Base-by-base conservation (phyloP, 805 yeast genomes). In the Candida verbasci region DNA sequence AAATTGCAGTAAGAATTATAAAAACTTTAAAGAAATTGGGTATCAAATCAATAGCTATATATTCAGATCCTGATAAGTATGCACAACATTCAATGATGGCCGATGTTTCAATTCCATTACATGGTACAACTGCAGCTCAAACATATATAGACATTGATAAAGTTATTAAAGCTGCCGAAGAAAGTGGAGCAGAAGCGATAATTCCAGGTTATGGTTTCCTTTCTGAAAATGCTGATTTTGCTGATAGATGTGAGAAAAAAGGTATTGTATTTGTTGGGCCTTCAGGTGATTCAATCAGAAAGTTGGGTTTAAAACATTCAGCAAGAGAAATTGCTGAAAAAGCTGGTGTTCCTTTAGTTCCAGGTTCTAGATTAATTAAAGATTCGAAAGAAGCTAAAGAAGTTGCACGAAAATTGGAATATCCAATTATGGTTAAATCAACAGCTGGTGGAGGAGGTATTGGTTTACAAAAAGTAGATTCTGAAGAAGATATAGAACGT, bases 121-220 rank as follows among this genome's bases (percentile, higher is more conserved):
- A 98, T 39, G 99, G 99, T 56, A 98, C 98, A 38, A 93, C 98
- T 38, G 93, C 93, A 68, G 94, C 94, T 71, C 93, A 93, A 65
- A 93, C 94, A 65, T 89, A 89, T 59, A 98, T 98, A 51, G 94
- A 93, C 56, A 98, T 93, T 44, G 98, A 93, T 49, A 72, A 93
- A 44, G 93, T 93, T 60, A 97, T 93, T 32, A 98, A 93, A 53
- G 71, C 93, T 33, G 99, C 99, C 24, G 98, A 93, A 68, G 82
- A 97, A 69, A 83, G 95, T 29, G 78, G 86, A 47, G 97, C 86
- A 38, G 95, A 93, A 59, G 99, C 98, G 17, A 98, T 93, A 40
- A 94, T 98, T 98, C 98, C 99, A 23, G 99, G 99, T 53, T 93
- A 98, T 98, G 99, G 99, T 53, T 98, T 93, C 60, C 98, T 98